These are phyloP conservation scores for Lentinula edodes DNA, from an alignment of 768 basidiomycete genomes.

Conservation along the genomic window DNA sequence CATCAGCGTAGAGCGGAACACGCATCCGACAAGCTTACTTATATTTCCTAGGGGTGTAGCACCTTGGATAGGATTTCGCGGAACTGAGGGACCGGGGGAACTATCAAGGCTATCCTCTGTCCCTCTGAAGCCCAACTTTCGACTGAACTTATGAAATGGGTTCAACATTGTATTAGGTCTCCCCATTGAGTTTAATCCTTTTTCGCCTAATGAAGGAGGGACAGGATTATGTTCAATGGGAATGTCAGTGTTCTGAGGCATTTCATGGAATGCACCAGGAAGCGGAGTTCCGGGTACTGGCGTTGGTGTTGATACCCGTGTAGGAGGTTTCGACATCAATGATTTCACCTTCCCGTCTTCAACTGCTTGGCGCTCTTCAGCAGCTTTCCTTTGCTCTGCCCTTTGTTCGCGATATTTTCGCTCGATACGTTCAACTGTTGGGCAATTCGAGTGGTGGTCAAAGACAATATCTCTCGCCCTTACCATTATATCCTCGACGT, in stretches of 20 bases:
- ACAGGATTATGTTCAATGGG: neutral
- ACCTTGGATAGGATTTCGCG: constrained; percentile 10
- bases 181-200: neutral
- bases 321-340: constrained; percentile 2
- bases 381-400: constrained; percentile 31
- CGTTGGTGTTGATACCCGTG: constrained; percentile 17
- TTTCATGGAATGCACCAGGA: constrained; percentile 6
- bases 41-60: constrained; percentile 39
- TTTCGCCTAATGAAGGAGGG: neutral
- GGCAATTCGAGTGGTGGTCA: constrained; percentile 4
- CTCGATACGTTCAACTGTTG: constrained; percentile 82
- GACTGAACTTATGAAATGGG: neutral
- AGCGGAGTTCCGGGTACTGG: constrained; percentile 8
- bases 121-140: neutral
- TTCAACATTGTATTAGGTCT: neutral
- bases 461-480: constrained; percentile 1
- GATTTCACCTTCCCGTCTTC: constrained; percentile 30
- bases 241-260: neutral
- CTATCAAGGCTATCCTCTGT: neutral
- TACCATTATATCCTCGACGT: constrained; percentile 83
- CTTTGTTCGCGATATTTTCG: constrained; percentile 70
- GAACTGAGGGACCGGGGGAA: neutral
- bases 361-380: constrained; percentile 24
- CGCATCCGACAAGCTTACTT: constrained; percentile 20
- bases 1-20: neutral